Percentiles rank a stretch among this genome's conserved stretches.
These are phyloP conservation scores for Aspergillus ruber DNA, from an alignment of 2,329 filamentous ascomycete genomes.

Conservation along the genomic window DNA sequence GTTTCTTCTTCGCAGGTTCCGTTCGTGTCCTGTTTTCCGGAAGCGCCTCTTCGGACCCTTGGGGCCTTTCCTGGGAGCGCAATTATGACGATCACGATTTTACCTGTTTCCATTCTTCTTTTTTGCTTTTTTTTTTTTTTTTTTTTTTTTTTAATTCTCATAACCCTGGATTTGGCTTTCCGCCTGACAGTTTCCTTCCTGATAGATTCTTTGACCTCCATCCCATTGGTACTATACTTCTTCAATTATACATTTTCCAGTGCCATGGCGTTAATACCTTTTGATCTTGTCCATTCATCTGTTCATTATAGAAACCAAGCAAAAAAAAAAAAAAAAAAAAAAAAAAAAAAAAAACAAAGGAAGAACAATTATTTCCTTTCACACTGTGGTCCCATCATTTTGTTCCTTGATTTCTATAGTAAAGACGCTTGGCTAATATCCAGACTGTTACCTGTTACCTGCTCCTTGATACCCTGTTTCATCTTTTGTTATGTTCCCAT, in stretches of 20 bases:
- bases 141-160: slow-evolving; percentile 22
- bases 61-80: slow-evolving; percentile 15
- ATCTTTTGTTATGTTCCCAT: no score
- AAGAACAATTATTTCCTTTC: no score
- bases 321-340: background rate
- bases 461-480: no score
- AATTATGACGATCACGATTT: slow-evolving; percentile 34
- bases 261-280: slow-evolving; percentile 24
- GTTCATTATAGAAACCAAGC: slow-evolving; percentile 7
- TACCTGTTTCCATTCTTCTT: slow-evolving; percentile 23
- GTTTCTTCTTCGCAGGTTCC: slow-evolving; percentile 8
- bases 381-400: no score
- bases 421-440: no score
- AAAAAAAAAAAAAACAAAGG: no score
- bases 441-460: no score
- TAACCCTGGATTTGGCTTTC: background rate
- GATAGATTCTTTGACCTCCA: slow-evolving; percentile 1
- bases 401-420: no score
- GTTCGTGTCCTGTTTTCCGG: slow-evolving; percentile 11
- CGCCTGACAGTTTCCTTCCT: background rate
- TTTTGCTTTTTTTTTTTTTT: slow-evolving; percentile 21
- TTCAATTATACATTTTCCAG: slow-evolving; percentile 1
- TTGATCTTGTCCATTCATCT: slow-evolving; percentile 17
- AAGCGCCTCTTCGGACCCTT: slow-evolving; percentile 9
- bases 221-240: slow-evolving; percentile 2